Percentiles rank a stretch among this genome's conserved stretches.
These are phyloP conservation scores for Wickerhamiella nectarea DNA, from an alignment of 805 yeast genomes.

Conservation along the genomic window DNA sequence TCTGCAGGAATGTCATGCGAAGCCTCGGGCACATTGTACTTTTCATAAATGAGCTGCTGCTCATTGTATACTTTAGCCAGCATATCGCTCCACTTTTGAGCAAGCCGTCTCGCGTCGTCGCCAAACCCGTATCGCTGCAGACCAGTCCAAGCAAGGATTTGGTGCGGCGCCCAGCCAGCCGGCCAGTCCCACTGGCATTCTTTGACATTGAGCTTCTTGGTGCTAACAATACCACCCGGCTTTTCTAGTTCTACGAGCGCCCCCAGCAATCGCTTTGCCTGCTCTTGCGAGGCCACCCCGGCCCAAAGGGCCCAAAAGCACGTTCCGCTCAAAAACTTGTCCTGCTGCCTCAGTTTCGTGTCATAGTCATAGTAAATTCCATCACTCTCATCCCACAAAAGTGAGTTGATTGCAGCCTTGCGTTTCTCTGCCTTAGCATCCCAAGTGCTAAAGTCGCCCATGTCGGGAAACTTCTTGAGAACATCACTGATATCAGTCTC, in stretches of 20 bases:
- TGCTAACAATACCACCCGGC: conserved; percentile 81
- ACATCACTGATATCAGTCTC: conserved; percentile 68
- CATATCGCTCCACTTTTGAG: conserved; percentile 78
- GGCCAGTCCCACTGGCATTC: conserved; percentile 95
- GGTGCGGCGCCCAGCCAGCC: conserved; percentile 98
- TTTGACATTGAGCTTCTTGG: conserved; percentile 64
- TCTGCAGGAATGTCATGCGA: conserved; percentile 86
- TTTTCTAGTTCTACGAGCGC: conserved; percentile 63
- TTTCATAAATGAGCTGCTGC: conserved; percentile 91
- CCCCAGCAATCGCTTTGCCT: conserved; percentile 50
- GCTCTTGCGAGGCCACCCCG: conserved; percentile 48
- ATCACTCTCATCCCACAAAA: conserved; percentile 70
- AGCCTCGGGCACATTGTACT: conserved; percentile 75
- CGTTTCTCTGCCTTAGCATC: conserved; percentile 40
- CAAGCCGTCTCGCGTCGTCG: conserved; percentile 52
- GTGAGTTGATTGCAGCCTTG: conserved; percentile 42
- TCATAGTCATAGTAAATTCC: conserved; percentile 80
- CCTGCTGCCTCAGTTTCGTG: conserved; percentile 39
- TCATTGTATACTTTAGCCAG: conserved; percentile 71
- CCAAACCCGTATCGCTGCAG: conserved; percentile 55
- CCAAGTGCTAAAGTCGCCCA: conserved; percentile 49
- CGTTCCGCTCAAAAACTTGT: conserved; percentile 72
- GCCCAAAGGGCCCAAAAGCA: conserved; percentile 91
- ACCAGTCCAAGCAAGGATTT: conserved; percentile 87
- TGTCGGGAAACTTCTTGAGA: conserved; percentile 43